Conservation (phyloP, 768 basidiomycete genomes). For the Holtermanniella nyarrowii region DNA sequence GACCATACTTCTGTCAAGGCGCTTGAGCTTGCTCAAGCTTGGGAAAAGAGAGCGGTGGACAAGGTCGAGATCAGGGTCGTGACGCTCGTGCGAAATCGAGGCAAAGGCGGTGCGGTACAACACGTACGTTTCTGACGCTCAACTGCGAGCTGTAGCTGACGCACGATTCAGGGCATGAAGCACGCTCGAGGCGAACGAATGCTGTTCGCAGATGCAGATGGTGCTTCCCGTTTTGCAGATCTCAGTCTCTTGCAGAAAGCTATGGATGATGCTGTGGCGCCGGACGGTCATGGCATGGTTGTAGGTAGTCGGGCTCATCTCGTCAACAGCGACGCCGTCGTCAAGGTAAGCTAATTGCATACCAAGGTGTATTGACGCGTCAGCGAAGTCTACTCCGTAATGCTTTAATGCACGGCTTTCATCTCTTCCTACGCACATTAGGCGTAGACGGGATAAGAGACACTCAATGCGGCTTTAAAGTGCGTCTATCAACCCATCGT, state of each 20-base stretch:
- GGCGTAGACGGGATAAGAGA: conserved; percentile 85
- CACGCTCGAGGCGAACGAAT: conserved; percentile 65
- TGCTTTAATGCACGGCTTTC: conserved; percentile 85
- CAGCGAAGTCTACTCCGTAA: conserved; percentile 84
- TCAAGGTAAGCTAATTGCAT: conserved; percentile 56
- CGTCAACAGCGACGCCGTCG: conserved; percentile 82
- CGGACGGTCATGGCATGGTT: conserved; percentile 52
- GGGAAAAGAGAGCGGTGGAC: conserved; percentile 43
- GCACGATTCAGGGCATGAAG: conserved; percentile 54
- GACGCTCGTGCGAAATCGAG: conserved; percentile 65
- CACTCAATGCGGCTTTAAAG: conserved; percentile 95
- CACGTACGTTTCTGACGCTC: conserved; percentile 45
- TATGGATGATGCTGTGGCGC: conserved; percentile 53
- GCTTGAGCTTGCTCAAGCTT: conserved; percentile 51
- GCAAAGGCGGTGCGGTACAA: conserved; percentile 85
- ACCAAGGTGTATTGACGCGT: neutral
- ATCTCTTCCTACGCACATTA: conserved; percentile 75
- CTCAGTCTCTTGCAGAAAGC: conserved; percentile 64
- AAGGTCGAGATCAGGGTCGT: conserved; percentile 59
- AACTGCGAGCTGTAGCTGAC: neutral
- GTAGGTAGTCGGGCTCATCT: conserved; percentile 87
- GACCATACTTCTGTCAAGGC: conserved; percentile 64
- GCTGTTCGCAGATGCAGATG: conserved; percentile 91
- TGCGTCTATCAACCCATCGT: conserved; percentile 8
- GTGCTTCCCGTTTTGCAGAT: conserved; percentile 78